These are phyloP conservation scores for Akebia trifoliata DNA, from an alignment of 164 flowering plant genomes.

Conservation along the genomic window DNA sequence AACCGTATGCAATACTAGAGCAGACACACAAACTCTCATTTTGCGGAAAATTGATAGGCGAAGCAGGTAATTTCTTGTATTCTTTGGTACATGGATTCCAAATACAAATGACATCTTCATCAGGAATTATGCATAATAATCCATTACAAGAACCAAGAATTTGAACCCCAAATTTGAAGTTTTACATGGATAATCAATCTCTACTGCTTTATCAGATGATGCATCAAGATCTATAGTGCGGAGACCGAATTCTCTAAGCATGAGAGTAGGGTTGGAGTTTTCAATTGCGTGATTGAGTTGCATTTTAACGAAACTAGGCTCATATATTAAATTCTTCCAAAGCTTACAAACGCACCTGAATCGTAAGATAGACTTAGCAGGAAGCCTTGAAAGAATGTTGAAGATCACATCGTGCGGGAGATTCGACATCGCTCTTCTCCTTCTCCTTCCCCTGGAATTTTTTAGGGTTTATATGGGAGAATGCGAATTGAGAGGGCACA, in stretches of 20 bases:
- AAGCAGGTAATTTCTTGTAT: background rate
- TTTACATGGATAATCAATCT: background rate
- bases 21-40: too few species aligned
- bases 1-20: conserved; percentile 2
- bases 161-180: background rate
- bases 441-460: background rate
- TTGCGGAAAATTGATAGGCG: background rate
- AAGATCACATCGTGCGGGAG: conserved; percentile 5
- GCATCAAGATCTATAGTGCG: background rate
- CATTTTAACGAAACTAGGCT: background rate
- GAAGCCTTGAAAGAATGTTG: background rate
- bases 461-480: too few species aligned
- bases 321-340: background rate
- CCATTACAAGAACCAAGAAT: conserved; percentile 8
- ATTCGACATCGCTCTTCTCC: background rate
- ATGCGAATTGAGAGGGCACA: too few species aligned
- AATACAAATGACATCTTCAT: background rate
- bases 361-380: conserved; percentile 1
- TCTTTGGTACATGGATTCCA: conserved; percentile 8
- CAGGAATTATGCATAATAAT: background rate
- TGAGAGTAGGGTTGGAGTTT: background rate
- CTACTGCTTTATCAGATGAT: background rate
- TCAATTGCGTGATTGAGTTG: conserved; percentile 1
- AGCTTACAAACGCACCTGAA: conserved; percentile 2
- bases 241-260: conserved; percentile 3